Evolutionary conservation across 106 monocot genomes (phyloP).

Genomic region (Phalaenopsis equestris): DNA sequence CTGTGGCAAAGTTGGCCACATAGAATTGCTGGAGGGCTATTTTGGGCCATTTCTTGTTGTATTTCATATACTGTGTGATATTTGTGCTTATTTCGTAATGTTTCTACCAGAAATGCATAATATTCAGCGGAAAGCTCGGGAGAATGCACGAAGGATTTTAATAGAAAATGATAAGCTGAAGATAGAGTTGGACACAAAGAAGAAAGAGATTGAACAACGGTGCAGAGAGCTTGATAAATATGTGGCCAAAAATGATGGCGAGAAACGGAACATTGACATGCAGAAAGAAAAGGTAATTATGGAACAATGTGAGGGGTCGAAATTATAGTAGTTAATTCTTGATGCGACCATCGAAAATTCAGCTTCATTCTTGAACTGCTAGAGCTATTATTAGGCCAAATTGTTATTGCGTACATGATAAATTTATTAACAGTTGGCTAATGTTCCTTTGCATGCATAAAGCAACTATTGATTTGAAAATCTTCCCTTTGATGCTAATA

Average conservation of each 20-base stretch:
- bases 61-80: neutral
- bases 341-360: no score
- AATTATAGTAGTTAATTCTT: neutral
- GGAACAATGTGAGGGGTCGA: neutral
- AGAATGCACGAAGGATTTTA: conserved; percentile 55
- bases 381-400: neutral
- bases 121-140: conserved; percentile 54
- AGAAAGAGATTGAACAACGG: conserved; percentile 55
- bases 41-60: neutral
- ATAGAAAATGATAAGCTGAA: conserved; percentile 69
- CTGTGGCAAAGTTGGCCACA: no score
- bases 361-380: neutral
- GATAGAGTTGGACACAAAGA: conserved; percentile 56
- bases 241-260: conserved; percentile 44
- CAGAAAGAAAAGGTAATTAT: conserved; percentile 67
- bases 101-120: conserved; percentile 58
- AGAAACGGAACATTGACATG: conserved; percentile 51
- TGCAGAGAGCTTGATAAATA: conserved; percentile 54
- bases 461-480: no score
- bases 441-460: no score
- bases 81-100: neutral
- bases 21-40: no score
- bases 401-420: neutral
- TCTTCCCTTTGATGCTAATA: neutral
- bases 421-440: neutral